These are phyloP conservation scores for Prunella vulgaris DNA, from an alignment of 257 asterid species.

Conservation along the genomic window DNA sequence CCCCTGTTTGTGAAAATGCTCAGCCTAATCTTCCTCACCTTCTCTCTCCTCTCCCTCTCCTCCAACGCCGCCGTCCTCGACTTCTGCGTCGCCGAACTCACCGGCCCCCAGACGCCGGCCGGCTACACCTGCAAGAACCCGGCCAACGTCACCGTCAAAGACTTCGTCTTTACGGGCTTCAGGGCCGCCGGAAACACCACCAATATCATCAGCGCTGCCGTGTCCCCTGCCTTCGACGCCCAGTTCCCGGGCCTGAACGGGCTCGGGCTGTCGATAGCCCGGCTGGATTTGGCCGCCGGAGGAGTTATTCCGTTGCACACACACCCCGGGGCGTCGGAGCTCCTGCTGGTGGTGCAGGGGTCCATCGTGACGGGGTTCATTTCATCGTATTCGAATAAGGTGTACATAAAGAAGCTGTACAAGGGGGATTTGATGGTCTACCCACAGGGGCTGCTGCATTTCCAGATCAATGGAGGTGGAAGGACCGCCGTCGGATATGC, in stretches of 20 bases:
- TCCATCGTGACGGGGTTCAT: slow-evolving; percentile 44
- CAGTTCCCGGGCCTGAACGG: slow-evolving; percentile 75
- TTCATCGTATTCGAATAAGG: slow-evolving; percentile 42
- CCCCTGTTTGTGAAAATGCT: slow-evolving; percentile 24
- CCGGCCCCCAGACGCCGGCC: slow-evolving; percentile 41
- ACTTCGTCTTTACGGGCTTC: slow-evolving; percentile 58
- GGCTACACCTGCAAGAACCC: slow-evolving; percentile 72
- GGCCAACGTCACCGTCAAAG: slow-evolving; percentile 36
- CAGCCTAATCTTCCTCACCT: slow-evolving; percentile 24
- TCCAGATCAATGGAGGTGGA: slow-evolving; percentile 61
- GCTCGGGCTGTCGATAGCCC: slow-evolving; percentile 61
- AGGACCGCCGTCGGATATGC: slow-evolving; percentile 44
- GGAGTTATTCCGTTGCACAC: slow-evolving; percentile 79
- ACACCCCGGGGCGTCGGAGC: slow-evolving; percentile 69
- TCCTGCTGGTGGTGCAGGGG: slow-evolving; percentile 49
- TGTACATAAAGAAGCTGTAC: slow-evolving; percentile 45
- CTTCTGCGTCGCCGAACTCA: slow-evolving; percentile 61
- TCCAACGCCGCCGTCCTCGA: slow-evolving; percentile 50
- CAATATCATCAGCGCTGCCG: slow-evolving; percentile 66
- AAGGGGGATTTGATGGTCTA: slow-evolving; percentile 62
- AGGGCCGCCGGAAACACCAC: slow-evolving; percentile 51
- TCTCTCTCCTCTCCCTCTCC: slow-evolving; percentile 19
- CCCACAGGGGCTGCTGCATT: slow-evolving; percentile 74
- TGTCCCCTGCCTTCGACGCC: slow-evolving; percentile 57
- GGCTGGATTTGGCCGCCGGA: slow-evolving; percentile 54